A percentile compares a stretch with the other conserved stretches of the same genome.
Conservation (phyloP, 495 filamentous ascomycete genomes). For the Tuber melanosporum region DNA sequence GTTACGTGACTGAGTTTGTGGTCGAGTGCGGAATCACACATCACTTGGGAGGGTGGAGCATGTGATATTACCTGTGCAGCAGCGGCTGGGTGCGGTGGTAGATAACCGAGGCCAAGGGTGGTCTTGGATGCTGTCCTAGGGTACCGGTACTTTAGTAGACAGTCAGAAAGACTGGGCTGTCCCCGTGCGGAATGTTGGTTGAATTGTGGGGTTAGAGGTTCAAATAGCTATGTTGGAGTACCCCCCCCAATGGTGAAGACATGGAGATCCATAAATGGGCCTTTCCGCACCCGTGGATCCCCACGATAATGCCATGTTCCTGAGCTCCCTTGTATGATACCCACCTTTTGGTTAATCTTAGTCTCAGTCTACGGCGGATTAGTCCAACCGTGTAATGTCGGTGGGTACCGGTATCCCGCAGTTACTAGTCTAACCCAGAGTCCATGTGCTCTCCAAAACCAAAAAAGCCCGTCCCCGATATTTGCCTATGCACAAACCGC, state of each 20-base stretch:
- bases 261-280: background rate
- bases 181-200: background rate
- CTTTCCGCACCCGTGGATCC: background rate
- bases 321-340: too few species aligned
- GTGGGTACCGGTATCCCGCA: too few species aligned
- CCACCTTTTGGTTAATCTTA: too few species aligned
- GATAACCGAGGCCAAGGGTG: background rate
- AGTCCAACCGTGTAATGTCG: too few species aligned
- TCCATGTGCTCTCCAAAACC: background rate
- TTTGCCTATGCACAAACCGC: background rate
- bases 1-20: background rate
- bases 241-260: background rate
- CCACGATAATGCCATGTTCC: background rate
- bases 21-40: background rate
- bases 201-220: background rate
- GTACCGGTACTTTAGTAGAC: background rate
- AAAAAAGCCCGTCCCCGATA: background rate
- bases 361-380: too few species aligned
- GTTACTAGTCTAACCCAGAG: too few species aligned
- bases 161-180: background rate
- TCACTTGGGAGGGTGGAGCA: background rate
- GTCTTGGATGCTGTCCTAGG: background rate
- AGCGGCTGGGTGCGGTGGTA: background rate
- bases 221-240: background rate
- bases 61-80: background rate